Base-by-base conservation (phyloP, 1,139 yeast species). In the Suhomyces anneliseae region DNA sequence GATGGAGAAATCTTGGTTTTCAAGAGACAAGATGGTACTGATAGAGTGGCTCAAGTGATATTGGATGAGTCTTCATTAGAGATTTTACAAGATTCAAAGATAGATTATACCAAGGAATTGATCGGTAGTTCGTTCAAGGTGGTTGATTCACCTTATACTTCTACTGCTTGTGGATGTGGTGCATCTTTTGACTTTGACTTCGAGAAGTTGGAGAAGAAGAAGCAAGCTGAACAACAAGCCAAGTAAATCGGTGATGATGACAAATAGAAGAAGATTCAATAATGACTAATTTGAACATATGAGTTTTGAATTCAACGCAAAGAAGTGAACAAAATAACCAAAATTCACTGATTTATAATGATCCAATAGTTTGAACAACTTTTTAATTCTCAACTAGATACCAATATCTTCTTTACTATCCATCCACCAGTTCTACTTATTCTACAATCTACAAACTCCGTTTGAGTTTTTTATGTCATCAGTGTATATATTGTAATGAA, bases 131-230 rank as follows among this genome's bases (percentile, higher is more conserved):
- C 90, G 60, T 95, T 95, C 68, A 92, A 90, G 63, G 87, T 95
- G 40, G 83, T 86, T 27, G 95, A 90, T 57, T 89, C 96, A 54
- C 96, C 96, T 0, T 87, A 87, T 59, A 85, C 97, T 27, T 84
- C 90, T 32, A 86, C 95, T 41, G 85, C 95, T 43, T 95, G 99
- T 70, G 99, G 99, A 0, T 93, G 99, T 68, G 99, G 99, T 0
- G 81, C 96, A 24, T 89, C 97, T 47, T 93, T 93, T 68, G 97
- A 92, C 63, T 83, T 92, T 59, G 95, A 87, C 62, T 84, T 85
- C 48, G 82, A 81, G n/a, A 81, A 81, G 57, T 60, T 72, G 48
- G 62, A 64, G 47, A 52, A 57, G 52, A 66, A 64, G 50, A 48
- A 52, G 47, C 24, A 19, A 19, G 24, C 24, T 6, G 6, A 19